Conservation (phyloP, 306 rosid genomes). For the barrel medic (Medicago truncatula) region DNA sequence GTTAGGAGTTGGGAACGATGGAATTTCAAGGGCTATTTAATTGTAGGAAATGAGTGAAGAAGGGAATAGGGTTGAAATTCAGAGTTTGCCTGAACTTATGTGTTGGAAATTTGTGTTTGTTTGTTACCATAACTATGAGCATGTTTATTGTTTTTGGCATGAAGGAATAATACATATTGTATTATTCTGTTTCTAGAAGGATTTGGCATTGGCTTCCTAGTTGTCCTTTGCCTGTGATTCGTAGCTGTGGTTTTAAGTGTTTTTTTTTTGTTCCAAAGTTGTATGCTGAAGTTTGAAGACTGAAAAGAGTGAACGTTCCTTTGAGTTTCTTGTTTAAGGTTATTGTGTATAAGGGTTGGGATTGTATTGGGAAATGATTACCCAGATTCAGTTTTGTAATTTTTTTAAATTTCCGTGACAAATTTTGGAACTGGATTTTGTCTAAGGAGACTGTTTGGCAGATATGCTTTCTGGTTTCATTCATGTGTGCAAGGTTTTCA, state of each 20-base stretch:
- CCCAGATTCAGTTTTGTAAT: not conserved
- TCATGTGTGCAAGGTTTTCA: not conserved
- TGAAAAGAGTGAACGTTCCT: not conserved
- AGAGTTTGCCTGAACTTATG: slow-evolving; percentile 71
- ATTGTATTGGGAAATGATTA: not conserved
- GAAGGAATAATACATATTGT: slow-evolving; percentile 75
- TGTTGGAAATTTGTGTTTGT: slow-evolving; percentile 75
- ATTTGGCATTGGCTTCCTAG: slow-evolving; percentile 97
- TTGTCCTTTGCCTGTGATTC: slow-evolving; percentile 75
- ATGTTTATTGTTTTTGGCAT: slow-evolving; percentile 92
- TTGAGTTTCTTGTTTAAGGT: not conserved
- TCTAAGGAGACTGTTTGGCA: not conserved
- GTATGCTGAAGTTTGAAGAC: slow-evolving; percentile 50
- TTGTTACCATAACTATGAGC: slow-evolving; percentile 88
- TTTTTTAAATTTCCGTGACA: not conserved
- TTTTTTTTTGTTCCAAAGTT: slow-evolving; percentile 77
- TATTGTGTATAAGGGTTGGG: not conserved
- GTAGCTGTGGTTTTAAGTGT: slow-evolving; percentile 88
- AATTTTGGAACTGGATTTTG: slow-evolving; percentile 28
- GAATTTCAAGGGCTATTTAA: slow-evolving; percentile 74
- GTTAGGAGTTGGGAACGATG: slow-evolving; percentile 73
- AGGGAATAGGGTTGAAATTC: slow-evolving; percentile 66
- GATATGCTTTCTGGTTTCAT: not conserved
- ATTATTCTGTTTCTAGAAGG: slow-evolving; percentile 85
- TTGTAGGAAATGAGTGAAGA: slow-evolving; percentile 66